Evolutionary conservation across 2,329 filamentous ascomycete species (phyloP), one percentile per base, ranked within the genome.

Genomic region (Arthroderma sp.): DNA sequence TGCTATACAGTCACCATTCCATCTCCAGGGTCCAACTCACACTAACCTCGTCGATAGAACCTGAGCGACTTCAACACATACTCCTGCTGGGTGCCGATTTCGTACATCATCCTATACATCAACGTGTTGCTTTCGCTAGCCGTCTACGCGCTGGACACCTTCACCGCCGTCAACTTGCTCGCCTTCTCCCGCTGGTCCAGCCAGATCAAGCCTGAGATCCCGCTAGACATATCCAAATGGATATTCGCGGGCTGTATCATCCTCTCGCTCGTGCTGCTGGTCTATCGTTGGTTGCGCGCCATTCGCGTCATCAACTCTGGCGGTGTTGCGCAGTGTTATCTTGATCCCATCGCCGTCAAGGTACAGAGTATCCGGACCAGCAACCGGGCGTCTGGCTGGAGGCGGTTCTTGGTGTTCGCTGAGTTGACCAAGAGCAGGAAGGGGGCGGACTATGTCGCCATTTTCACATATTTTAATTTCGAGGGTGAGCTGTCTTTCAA

Each of bases 161-260:
- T 96, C 69, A 96, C 91, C 3, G 91, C 91, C 61, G 81, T 96
- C 73, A 94, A 95, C 62, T 78, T 98, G 41, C 80, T 98, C 54
- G 87, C 81, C 57, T 96, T 95, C 74, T 83, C 94, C 74, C 83
- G 83, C 60, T 97, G 91, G 91, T 88, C 88, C 1, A 88, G 87
- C 56, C 80, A 88, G 63, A 86, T 97, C 64, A 75, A 88, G 64
- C 90, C 90, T 1, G 80, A 81, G 41, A 86, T 97, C 62, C 81
- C 84, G 2, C 83, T 94, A 66, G 75, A 82, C 53, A 81, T 91
- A 56, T 87, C 89, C 11, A 94, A 93, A 74, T 96, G 91, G 90
- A 91, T 98, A 69, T 98, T 97, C 70, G 86, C 88, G 28, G 81
- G 83, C 57, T 95, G 91, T 70, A 97, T 98, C 68, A 86, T 97